Conservation (phyloP, 2,329 filamentous ascomycete species). For the Aotearoamyces nothofagi region DNA sequence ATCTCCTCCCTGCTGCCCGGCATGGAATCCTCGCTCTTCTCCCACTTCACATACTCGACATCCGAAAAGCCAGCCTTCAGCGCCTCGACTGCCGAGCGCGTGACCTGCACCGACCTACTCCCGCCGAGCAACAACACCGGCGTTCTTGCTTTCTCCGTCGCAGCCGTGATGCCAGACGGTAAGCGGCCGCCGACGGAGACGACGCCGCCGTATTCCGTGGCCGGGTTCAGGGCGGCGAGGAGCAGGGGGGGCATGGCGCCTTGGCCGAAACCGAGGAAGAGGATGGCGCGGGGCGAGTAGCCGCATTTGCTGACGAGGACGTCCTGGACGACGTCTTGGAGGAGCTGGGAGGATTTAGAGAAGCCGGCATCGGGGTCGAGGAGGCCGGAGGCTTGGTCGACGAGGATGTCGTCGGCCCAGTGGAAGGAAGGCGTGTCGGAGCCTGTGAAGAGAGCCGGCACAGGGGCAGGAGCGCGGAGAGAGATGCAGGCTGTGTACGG, state of each 20-base stretch:
- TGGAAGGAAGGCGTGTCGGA: slow-evolving; percentile 27
- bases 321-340: slow-evolving; percentile 28
- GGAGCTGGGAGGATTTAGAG: slow-evolving; percentile 22
- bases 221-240: slow-evolving; percentile 27
- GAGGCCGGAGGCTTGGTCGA: slow-evolving; percentile 32
- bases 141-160: slow-evolving; percentile 39
- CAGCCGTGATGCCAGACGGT: slow-evolving; percentile 29
- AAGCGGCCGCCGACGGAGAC: slow-evolving; percentile 48
- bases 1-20: slow-evolving; percentile 74
- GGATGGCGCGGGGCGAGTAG: slow-evolving; percentile 30
- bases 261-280: slow-evolving; percentile 40
- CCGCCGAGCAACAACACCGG: slow-evolving; percentile 48
- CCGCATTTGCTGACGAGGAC: slow-evolving; percentile 30
- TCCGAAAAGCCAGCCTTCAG: slow-evolving; percentile 51
- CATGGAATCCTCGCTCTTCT: slow-evolving; percentile 62
- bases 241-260: slow-evolving; percentile 38
- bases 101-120: slow-evolving; percentile 35
- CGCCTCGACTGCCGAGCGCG: slow-evolving; percentile 44
- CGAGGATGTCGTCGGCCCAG: slow-evolving; percentile 43
- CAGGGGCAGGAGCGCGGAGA: slow-evolving; percentile 40
- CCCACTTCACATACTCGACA: slow-evolving; percentile 55
- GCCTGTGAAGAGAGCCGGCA: slow-evolving; percentile 35
- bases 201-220: slow-evolving; percentile 36
- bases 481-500: slow-evolving; percentile 50
- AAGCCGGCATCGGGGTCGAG: slow-evolving; percentile 40